Evolutionary conservation across 164 flowering plant species (phyloP).

Genomic region (Stephania japonica): DNA sequence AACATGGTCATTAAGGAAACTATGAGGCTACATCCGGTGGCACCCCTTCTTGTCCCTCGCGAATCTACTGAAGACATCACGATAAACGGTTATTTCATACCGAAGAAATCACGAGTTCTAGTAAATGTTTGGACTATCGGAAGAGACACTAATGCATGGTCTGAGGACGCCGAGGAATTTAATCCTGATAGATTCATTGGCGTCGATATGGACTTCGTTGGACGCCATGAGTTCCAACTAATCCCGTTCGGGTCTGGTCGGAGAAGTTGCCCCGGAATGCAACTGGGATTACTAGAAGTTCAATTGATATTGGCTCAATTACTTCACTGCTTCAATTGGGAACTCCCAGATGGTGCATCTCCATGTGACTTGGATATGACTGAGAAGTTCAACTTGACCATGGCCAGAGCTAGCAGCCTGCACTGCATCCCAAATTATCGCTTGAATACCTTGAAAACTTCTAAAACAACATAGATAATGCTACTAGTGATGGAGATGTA

Average conservation of each 20-base stretch:
- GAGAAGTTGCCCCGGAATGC: constrained; percentile 9
- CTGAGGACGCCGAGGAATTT: constrained; percentile 1
- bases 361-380: constrained; percentile 8
- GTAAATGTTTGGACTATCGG: constrained; percentile 7
- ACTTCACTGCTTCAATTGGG: constrained; percentile 10
- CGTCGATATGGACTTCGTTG: not conserved
- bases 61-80: constrained; percentile 9
- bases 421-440: not conserved
- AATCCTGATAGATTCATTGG: constrained; percentile 3
- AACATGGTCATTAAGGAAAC: constrained; percentile 18
- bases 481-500: too few relatives aligned
- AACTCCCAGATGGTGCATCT: constrained; percentile 11
- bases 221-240: not conserved
- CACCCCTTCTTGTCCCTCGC: constrained; percentile 15
- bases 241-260: constrained; percentile 14
- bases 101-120: constrained; percentile 7
- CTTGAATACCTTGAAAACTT: not conserved
- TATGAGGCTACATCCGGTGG: constrained; percentile 16
- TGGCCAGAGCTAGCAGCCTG: constrained; percentile 6
- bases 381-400: not conserved
- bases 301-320: constrained; percentile 3
- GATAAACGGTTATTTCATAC: constrained; percentile 4
- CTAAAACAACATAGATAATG: not conserved
- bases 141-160: constrained; percentile 6
- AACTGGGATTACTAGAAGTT: constrained; percentile 2